phyloP scores from a whole-genome alignment of 805 yeast species.

The Komagataella mondaviorum region DNA sequence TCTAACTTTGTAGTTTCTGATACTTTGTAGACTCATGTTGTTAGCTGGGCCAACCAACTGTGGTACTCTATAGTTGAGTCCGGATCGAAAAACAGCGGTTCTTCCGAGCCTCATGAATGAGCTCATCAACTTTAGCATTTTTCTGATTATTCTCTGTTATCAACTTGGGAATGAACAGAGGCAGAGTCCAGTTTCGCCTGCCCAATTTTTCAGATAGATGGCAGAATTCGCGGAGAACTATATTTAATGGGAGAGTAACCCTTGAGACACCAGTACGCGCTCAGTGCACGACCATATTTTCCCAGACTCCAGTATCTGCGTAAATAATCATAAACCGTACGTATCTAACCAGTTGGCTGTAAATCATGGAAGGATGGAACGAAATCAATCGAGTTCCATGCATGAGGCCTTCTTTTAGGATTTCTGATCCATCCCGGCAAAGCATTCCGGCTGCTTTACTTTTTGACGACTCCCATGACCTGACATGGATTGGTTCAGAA shows the following conservation, averaged over 20 bases:
- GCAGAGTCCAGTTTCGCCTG: not conserved
- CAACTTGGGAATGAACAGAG: not conserved
- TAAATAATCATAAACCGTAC: not conserved
- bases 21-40: slow-evolving; percentile 5
- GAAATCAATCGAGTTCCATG: slow-evolving; percentile 20
- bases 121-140: not conserved
- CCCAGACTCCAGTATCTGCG: not conserved
- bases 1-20: slow-evolving; percentile 79
- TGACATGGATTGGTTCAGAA: slow-evolving; percentile 77
- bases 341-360: not conserved
- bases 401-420: slow-evolving; percentile 3
- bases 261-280: not conserved
- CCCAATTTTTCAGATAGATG: not conserved
- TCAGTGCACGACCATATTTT: not conserved
- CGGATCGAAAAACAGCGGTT: not conserved
- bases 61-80: not conserved
- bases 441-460: slow-evolving; percentile 17
- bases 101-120: not conserved
- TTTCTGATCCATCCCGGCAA: not conserved
- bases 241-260: not conserved
- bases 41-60: slow-evolving; percentile 2
- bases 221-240: not conserved
- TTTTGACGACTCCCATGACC: slow-evolving; percentile 64
- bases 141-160: not conserved
- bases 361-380: slow-evolving; percentile 35